These are phyloP conservation scores for Trichoderma sp. DNA, from an alignment of 2,329 filamentous ascomycete species.

Conservation along the genomic window DNA sequence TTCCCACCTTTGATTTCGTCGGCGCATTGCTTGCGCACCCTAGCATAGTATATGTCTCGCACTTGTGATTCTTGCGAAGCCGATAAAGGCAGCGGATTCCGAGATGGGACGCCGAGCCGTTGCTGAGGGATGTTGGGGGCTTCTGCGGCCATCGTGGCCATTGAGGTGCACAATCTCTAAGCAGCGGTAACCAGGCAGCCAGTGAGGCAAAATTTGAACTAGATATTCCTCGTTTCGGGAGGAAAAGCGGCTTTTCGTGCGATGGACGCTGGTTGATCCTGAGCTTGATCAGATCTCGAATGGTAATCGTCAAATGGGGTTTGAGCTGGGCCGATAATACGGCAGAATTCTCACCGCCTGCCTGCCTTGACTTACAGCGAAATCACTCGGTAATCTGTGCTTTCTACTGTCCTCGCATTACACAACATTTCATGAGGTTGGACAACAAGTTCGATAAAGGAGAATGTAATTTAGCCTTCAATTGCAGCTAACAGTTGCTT, in stretches of 20 bases:
- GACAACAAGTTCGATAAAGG: not conserved
- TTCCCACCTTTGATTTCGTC: conserved; percentile 69
- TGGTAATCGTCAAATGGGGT: conserved; percentile 14
- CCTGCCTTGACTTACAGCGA: conserved; percentile 6
- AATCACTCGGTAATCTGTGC: not conserved
- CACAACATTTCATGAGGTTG: not conserved
- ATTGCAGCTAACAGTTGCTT: conserved; percentile 4
- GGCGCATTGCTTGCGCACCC: conserved; percentile 72
- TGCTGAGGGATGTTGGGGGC: conserved; percentile 33
- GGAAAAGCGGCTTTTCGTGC: not conserved
- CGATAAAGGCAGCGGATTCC: conserved; percentile 80
- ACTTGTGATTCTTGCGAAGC: conserved; percentile 79
- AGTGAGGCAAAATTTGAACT: not conserved
- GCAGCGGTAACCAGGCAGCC: not conserved
- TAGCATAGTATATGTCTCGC: conserved; percentile 73
- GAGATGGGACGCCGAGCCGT: conserved; percentile 51
- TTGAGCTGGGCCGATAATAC: not conserved
- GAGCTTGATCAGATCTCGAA: conserved; percentile 5
- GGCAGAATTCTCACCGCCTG: conserved; percentile 23
- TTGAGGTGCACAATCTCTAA: not conserved
- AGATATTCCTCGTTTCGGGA: not conserved
- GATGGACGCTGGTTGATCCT: not conserved
- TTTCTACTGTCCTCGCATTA: not conserved
- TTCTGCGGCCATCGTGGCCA: conserved; percentile 35
- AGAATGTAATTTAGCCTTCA: not conserved